Evolutionary conservation across 73 alveolate species (phyloP).

Genomic region (Tetrahymena borealis): DNA sequence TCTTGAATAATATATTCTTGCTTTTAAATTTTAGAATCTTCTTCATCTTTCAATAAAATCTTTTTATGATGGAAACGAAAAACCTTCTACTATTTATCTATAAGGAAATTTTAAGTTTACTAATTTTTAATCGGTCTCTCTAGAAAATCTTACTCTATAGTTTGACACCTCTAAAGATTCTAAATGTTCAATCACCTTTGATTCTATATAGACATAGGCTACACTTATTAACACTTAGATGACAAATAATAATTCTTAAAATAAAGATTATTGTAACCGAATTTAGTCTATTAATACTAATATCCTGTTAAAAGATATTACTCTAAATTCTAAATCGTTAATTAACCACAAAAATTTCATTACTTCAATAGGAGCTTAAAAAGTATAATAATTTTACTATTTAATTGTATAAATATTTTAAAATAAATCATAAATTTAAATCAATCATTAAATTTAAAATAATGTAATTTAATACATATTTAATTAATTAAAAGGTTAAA

Average conservation of each 20-base stretch:
- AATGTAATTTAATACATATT: no score
- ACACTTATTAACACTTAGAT: background rate
- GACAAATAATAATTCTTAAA: no score
- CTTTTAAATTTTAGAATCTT: no score
- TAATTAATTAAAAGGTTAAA: no score
- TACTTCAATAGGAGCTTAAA: background rate
- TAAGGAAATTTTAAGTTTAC: background rate
- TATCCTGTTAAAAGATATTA: no score
- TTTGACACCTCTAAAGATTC: background rate
- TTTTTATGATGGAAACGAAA: background rate
- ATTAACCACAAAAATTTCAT: no score
- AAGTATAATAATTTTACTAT: background rate
- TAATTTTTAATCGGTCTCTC: background rate
- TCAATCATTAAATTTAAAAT: no score
- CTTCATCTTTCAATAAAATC: background rate
- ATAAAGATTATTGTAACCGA: background rate
- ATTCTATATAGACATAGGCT: background rate
- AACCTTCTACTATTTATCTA: background rate
- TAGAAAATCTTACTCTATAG: background rate
- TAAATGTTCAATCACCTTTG: background rate
- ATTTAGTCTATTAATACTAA: background rate
- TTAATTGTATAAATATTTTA: no score
- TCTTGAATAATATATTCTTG: background rate
- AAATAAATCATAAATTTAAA: no score
- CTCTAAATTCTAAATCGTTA: background rate